Evolutionary conservation across 768 basidiomycete genomes (phyloP).

Genomic region (Termitomyces sp.): DNA sequence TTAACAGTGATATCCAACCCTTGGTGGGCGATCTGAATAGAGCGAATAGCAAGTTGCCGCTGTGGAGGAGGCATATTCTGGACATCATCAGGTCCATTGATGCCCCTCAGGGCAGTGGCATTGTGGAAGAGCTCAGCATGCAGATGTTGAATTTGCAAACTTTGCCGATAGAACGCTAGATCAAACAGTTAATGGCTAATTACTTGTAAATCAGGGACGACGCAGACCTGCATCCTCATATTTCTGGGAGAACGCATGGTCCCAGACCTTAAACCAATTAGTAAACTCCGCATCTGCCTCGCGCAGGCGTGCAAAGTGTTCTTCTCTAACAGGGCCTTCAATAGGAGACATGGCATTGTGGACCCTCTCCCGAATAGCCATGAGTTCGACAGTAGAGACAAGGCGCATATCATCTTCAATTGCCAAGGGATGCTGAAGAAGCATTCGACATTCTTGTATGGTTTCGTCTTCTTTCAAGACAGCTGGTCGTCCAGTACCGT

Average conservation of each 20-base stretch:
- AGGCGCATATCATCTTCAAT: constrained; percentile 94
- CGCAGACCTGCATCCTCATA: constrained; percentile 73
- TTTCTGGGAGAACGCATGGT: constrained; percentile 72
- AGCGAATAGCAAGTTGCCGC: constrained; percentile 71
- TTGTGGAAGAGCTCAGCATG: constrained; percentile 85
- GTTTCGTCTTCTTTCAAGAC: constrained; percentile 92
- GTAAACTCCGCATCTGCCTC: constrained; percentile 75
- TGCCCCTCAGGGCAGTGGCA: constrained; percentile 75
- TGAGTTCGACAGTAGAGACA: constrained; percentile 90
- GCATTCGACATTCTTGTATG: constrained; percentile 71
- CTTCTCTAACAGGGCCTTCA: constrained; percentile 67
- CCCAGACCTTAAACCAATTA: constrained; percentile 80
- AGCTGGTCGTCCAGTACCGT: constrained; percentile 90
- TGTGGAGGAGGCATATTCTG: constrained; percentile 78
- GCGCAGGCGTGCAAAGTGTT: constrained; percentile 66
- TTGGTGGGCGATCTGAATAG: constrained; percentile 77
- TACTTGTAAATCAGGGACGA: not conserved
- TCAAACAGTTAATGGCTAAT: not conserved
- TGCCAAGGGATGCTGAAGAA: constrained; percentile 82
- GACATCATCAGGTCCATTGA: constrained; percentile 83
- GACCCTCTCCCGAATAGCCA: constrained; percentile 82
- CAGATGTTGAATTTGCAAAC: constrained; percentile 80
- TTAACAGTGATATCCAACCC: constrained; percentile 84
- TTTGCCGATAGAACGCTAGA: constrained; percentile 82
- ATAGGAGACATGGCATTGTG: constrained; percentile 79